Percentiles rank a stretch among this genome's conserved stretches.
Conservation (phyloP, 768 basidiomycete genomes). For the Russula sp. region DNA sequence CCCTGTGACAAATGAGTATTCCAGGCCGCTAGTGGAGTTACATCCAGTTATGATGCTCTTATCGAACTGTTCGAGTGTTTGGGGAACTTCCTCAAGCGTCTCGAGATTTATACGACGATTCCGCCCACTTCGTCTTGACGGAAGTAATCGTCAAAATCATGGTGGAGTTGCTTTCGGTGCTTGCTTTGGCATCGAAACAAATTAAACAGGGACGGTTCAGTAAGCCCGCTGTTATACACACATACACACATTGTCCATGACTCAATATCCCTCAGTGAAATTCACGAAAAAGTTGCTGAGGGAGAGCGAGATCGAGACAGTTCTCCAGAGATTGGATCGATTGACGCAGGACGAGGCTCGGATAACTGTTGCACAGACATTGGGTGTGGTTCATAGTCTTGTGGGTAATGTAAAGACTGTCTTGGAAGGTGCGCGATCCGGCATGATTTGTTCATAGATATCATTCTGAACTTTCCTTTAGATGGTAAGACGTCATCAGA, state of each 20-base stretch:
- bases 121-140: neutral
- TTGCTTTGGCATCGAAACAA: conserved; percentile 7
- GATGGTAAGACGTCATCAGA: neutral
- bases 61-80: neutral
- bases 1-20: neutral
- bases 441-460: neutral
- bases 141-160: neutral
- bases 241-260: neutral
- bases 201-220: conserved; percentile 7
- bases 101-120: neutral
- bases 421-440: neutral
- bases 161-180: conserved; percentile 2
- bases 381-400: conserved; percentile 1
- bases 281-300: conserved; percentile 1
- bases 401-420: neutral
- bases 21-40: neutral
- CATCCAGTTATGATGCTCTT: conserved; percentile 8
- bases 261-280: neutral
- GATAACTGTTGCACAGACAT: conserved; percentile 1
- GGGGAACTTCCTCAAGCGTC: conserved; percentile 2
- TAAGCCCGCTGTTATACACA: neutral
- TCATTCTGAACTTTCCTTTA: neutral
- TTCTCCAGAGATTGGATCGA: neutral
- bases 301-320: conserved; percentile 5
- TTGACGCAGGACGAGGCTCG: conserved; percentile 5